Conservation (phyloP, 179 eudicot genomes). For the Actinidia polygama region DNA sequence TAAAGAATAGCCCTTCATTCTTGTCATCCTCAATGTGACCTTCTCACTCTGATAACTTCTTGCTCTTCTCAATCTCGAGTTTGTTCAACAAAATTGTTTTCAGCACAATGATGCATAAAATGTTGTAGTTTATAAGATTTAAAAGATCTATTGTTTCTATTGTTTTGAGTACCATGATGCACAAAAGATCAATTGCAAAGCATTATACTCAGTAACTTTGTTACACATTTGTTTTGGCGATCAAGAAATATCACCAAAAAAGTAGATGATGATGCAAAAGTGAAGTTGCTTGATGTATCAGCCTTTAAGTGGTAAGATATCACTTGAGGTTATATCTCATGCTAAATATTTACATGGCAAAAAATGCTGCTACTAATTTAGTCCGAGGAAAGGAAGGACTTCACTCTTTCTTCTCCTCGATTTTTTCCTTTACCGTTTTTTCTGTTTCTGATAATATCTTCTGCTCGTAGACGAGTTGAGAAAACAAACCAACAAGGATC, state of each 20-base stretch:
- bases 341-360: constrained; percentile 36
- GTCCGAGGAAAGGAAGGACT: not conserved
- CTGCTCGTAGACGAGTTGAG: constrained; percentile 76
- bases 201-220: constrained; percentile 24
- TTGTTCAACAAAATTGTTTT: constrained; percentile 33
- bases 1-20: constrained; percentile 87
- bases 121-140: not conserved
- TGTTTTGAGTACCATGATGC: not conserved
- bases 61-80: constrained; percentile 57
- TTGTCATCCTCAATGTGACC: constrained; percentile 53
- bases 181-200: constrained; percentile 13
- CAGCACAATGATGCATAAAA: no score
- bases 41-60: constrained; percentile 67
- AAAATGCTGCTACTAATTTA: not conserved
- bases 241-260: constrained; percentile 38
- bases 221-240: constrained; percentile 36
- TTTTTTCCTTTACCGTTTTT: constrained; percentile 29
- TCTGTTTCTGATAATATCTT: constrained; percentile 48
- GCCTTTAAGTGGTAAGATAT: constrained; percentile 45
- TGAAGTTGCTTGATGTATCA: constrained; percentile 64
- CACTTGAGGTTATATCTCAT: constrained; percentile 58
- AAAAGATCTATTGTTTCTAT: not conserved
- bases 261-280: constrained; percentile 49
- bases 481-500: constrained; percentile 63
- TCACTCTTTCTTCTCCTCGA: constrained; percentile 45